These are phyloP conservation scores for Fraxinus floribunda DNA, from an alignment of 305 asterid genomes.

Conservation along the genomic window DNA sequence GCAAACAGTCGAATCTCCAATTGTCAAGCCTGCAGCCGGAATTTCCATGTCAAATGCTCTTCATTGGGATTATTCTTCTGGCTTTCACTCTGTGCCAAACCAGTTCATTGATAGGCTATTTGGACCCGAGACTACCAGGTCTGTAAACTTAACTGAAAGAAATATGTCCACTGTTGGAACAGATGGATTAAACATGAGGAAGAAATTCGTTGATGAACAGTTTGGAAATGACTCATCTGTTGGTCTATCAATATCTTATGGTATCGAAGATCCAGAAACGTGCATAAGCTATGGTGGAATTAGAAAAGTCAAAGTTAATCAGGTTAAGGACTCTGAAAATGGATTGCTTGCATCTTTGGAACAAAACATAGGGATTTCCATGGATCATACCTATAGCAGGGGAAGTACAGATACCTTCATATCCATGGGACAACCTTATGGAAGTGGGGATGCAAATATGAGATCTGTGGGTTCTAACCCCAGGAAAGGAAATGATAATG, in stretches of 20 bases:
- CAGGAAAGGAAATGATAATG: constrained; percentile 43
- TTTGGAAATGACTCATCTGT: constrained; percentile 55
- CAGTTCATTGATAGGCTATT: constrained; percentile 72
- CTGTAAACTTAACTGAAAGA: constrained; percentile 37
- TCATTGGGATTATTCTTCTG: constrained; percentile 69
- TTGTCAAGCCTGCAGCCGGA: constrained; percentile 48
- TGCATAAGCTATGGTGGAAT: constrained; percentile 56
- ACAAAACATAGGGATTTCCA: constrained; percentile 43
- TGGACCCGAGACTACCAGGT: constrained; percentile 48
- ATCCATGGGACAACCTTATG: constrained; percentile 54
- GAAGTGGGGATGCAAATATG: constrained; percentile 47
- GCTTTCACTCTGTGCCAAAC: constrained; percentile 51
- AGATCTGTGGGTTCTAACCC: constrained; percentile 42
- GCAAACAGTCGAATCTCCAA: constrained; percentile 56
- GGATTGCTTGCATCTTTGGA: constrained; percentile 44
- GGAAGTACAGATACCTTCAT: constrained; percentile 47
- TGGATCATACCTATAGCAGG: constrained; percentile 53
- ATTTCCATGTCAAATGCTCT: constrained; percentile 41
- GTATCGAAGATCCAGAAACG: constrained; percentile 54
- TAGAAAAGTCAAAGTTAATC: constrained; percentile 66
- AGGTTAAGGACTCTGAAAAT: constrained; percentile 63
- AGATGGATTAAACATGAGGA: constrained; percentile 39
- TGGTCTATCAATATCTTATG: constrained; percentile 73
- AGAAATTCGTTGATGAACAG: constrained; percentile 37
- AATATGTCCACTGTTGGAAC: constrained; percentile 40